Base-by-base conservation (phyloP, 768 basidiomycete species). In the Termitomyces sp. region DNA sequence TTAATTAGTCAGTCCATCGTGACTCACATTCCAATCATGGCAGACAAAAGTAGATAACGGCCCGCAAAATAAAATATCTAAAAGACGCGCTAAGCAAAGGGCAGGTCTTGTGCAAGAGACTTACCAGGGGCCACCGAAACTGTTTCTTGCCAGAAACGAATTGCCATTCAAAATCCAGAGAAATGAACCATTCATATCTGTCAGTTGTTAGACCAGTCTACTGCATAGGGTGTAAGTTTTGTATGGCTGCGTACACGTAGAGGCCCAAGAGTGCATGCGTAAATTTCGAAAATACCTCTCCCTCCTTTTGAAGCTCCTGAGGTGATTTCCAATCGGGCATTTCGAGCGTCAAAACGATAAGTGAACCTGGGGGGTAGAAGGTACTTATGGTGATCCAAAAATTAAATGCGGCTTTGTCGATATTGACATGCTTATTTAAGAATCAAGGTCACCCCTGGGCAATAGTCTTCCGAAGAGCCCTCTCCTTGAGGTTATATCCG, bases 91-190 rank as follows among this genome's bases (percentile, higher is more conserved):
- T 54, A 22, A 59, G 36, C 30, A 16, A 20, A 34, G 31, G 1
- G 24, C 18, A 3, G 8, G 18, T 33, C 11, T 18, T 6, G 33
- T 20, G 27, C 39, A 42, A 16, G n/a, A 54, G 4, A 59, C 75
- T 42, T 62, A 88, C 86, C 81, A 88, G 74, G 31, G 87, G 87
- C 87, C 87, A 88, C 50, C 73, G 79, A 68, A 89, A 88, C 52
- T 64, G 73, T 61, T 80, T 83, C 67, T 77, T 80, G 47, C 86
- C 77, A 27, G 78, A 73, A 58, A 88, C 62, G 58, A 81, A 80
- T 54, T 81, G 76, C 80, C 81, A 85, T 64, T 89, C 87, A 63
- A 89, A 89, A 59, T 77, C 69, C 36, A 87, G 69, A 24, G 86
- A 86, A 18, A 81, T 74, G 61, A 82, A 75, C 72, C 82, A 86